phyloP scores from a whole-genome alignment of 2,329 filamentous ascomycete genomes.

The Atkinsonella hypoxylon region DNA sequence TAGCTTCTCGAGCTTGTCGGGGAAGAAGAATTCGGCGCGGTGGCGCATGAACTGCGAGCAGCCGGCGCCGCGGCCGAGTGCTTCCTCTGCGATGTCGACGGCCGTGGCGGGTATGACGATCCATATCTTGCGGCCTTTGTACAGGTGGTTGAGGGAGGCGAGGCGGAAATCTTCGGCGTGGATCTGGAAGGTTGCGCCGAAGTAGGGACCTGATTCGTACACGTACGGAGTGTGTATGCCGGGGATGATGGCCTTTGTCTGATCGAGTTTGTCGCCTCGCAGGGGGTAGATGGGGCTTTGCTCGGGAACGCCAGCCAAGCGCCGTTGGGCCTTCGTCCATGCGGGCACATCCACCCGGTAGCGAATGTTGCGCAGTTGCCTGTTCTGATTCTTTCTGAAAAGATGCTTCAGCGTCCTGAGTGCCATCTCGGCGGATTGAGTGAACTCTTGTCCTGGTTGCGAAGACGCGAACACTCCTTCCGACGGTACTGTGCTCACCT shows the following conservation, averaged over 20 bases:
- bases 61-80: constrained; percentile 19
- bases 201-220: constrained; percentile 26
- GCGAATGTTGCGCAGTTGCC: constrained; percentile 24
- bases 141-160: constrained; percentile 26
- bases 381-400: constrained; percentile 23
- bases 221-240: constrained; percentile 29
- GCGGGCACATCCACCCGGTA: constrained; percentile 27
- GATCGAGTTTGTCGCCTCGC: constrained; percentile 24
- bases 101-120: constrained; percentile 25
- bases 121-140: constrained; percentile 29
- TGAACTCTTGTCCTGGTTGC: constrained; percentile 13
- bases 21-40: constrained; percentile 28
- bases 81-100: constrained; percentile 22
- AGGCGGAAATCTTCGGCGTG: constrained; percentile 29
- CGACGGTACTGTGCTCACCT: constrained; percentile 22
- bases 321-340: constrained; percentile 24
- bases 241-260: constrained; percentile 25
- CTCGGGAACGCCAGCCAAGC: constrained; percentile 23
- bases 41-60: constrained; percentile 31
- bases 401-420: constrained; percentile 22
- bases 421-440: constrained; percentile 14
- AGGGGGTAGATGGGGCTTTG: constrained; percentile 25
- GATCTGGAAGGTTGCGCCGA: constrained; percentile 28
- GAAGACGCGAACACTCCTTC: constrained; percentile 19
- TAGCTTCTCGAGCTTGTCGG: constrained; percentile 26